Evolutionary conservation across 129 eudicot species (phyloP), one percentile per base, ranked within the genome.

Genomic region (Rutidosis leptorrhynchoides): DNA sequence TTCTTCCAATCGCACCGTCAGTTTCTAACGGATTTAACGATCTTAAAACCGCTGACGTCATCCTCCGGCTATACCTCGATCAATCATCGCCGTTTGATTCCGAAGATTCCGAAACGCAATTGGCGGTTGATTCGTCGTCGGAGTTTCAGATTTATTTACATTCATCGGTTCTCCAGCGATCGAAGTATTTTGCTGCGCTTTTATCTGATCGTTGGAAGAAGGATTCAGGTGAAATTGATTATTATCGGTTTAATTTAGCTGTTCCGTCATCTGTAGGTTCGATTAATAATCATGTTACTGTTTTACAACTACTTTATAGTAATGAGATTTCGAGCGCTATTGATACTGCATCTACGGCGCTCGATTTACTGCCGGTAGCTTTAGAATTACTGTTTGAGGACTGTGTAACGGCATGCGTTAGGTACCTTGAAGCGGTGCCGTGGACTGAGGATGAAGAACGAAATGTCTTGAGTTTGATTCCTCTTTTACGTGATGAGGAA

Each of bases 391-490:
- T 86, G 42, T 93, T 85, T 33, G 98, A 93, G 71, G 96, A 88
- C 32, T 93, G 90, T 33, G 82, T 88, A 8, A 82, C 73, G 37
- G 87, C 88, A 2, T 88, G 96, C 37, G 89, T 92, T 7, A 62
- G 63, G 17, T 92, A 81, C 72, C 75, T 92, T 0, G 98, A 92
- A 66, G 96, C 96, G 0, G 98, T 92, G 53, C 98, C 98, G 14
- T 93, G 98, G 98, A 82, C 82, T 1, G 96, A 88, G 28, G 95
- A 88, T 4, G 96, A 93, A 59, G 98, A 93, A 58, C 74, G 20
- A 19, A 30, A 6, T n/a, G 82, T 93, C 0, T 28, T 93, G 35
- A 74, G 72, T 42, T 62, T 93, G 28, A 46, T 84, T 63, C 98
- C 98, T 0, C 62, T 78, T 25, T 52, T 93, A 40, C 73, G 84